Conservation (phyloP, 164 flowering plant genomes). For the Amborella trichopoda region DNA sequence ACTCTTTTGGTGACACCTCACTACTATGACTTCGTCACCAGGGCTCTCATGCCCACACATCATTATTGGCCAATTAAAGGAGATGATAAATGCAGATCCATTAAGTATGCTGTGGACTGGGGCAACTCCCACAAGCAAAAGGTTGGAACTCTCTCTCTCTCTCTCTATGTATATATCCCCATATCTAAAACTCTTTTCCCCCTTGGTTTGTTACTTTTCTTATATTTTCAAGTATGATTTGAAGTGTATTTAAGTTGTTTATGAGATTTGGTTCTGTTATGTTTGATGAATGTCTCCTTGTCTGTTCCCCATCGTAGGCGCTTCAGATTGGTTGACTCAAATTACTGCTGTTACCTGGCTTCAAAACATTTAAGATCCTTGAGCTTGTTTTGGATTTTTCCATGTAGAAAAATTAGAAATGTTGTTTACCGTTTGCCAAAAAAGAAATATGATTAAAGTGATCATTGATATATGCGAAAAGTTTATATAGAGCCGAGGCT, state of each 20-base stretch:
- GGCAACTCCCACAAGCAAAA: conserved; percentile 40
- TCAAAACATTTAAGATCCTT: no score
- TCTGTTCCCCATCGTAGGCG: no score
- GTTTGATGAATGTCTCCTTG: no score
- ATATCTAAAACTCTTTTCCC: not conserved
- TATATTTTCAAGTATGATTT: not conserved
- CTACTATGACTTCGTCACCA: conserved; percentile 53
- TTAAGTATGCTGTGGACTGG: conserved; percentile 66
- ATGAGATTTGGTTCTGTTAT: not conserved
- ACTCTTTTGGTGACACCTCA: conserved; percentile 30
- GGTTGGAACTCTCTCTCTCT: conserved; percentile 17
- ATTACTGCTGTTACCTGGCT: no score
- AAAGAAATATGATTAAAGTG: no score
- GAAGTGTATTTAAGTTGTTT: not conserved
- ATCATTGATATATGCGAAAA: no score
- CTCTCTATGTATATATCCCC: not conserved
- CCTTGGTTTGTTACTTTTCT: not conserved
- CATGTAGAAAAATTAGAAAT: no score
- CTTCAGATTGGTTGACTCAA: no score
- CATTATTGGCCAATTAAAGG: conserved; percentile 66
- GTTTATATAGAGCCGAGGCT: no score
- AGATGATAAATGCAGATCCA: conserved; percentile 27
- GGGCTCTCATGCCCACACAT: conserved; percentile 38
- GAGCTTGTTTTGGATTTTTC: no score
- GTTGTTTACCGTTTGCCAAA: no score